phyloP scores from a whole-genome alignment of 345 rosid species.

The Pelargonium nanum region DNA sequence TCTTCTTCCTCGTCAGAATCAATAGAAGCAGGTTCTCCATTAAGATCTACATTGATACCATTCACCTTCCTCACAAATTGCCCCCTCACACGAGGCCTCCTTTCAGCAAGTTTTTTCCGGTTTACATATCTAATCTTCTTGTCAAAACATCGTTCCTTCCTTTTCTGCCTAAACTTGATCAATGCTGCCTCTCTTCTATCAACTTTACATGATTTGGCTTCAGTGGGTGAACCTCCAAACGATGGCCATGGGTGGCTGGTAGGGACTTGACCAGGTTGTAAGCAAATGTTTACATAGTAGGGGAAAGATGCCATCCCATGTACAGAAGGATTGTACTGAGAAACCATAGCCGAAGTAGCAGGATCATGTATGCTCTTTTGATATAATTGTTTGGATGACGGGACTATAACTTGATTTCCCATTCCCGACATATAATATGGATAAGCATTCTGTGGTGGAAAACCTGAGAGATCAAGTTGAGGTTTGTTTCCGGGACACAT shows the following conservation, averaged over 20 bases:
- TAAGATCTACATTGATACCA: constrained; percentile 73
- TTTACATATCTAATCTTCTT: constrained; percentile 93
- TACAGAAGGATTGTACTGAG: constrained; percentile 60
- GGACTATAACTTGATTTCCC: constrained; percentile 62
- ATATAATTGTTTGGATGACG: constrained; percentile 47
- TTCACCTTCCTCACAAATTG: constrained; percentile 91
- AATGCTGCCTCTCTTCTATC: constrained; percentile 92
- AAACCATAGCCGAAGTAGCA: constrained; percentile 33
- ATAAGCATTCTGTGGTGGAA: constrained; percentile 40
- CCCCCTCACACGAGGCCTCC: constrained; percentile 96
- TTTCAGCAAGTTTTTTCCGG: constrained; percentile 84
- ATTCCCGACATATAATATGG: constrained; percentile 71
- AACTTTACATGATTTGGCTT: constrained; percentile 42
- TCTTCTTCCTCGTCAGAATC: constrained; percentile 76
- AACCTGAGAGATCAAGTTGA: constrained; percentile 38
- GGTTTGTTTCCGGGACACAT: constrained; percentile 32
- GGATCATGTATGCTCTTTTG: constrained; percentile 45
- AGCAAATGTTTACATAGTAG: constrained; percentile 49
- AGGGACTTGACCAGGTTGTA: constrained; percentile 60
- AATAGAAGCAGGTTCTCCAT: constrained; percentile 58
- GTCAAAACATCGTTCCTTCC: constrained; percentile 91
- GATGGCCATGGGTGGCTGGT: constrained; percentile 51
- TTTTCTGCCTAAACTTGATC: constrained; percentile 80
- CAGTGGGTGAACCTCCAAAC: constrained; percentile 43
- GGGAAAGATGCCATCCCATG: constrained; percentile 64